Conservation (phyloP, 495 filamentous ascomycete species). For the Astrocystis sublimbata region DNA sequence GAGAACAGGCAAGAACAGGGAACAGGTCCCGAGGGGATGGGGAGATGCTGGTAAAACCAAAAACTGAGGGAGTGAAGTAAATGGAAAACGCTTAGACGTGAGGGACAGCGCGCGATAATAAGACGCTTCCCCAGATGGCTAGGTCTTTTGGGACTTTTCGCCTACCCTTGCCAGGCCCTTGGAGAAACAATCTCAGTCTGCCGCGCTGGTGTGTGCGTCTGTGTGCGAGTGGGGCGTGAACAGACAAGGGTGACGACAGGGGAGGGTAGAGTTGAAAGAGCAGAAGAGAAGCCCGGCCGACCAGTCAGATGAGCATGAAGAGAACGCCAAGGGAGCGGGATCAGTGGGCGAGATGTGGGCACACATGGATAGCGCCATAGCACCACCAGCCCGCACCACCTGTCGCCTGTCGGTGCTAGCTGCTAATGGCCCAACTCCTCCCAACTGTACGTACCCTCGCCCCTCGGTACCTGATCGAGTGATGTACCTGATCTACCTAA, state of each 20-base stretch:
- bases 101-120: constrained; percentile 15
- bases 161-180: background rate
- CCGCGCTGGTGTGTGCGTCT: constrained; percentile 1
- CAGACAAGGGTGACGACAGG: constrained; percentile 13
- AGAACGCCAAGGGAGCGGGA: constrained; percentile 6
- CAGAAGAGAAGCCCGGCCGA: too few species aligned
- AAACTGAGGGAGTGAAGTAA: constrained; percentile 9
- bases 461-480: too few species aligned
- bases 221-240: constrained; percentile 8
- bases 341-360: constrained; percentile 6
- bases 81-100: background rate
- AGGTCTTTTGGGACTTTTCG: constrained; percentile 7
- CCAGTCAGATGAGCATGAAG: background rate
- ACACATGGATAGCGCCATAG: background rate
- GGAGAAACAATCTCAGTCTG: constrained; percentile 14
- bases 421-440: too few species aligned
- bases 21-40: constrained; percentile 9
- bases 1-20: constrained; percentile 15
- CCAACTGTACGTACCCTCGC: too few species aligned
- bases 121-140: constrained; percentile 24
- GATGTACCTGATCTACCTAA: too few species aligned
- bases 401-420: too few species aligned
- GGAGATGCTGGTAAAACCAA: constrained; percentile 6
- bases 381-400: background rate
- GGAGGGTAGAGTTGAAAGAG: background rate